Evolutionary conservation across 169 alveolate species (phyloP).

Genomic region (Ichthyophthirius multifiliis): DNA sequence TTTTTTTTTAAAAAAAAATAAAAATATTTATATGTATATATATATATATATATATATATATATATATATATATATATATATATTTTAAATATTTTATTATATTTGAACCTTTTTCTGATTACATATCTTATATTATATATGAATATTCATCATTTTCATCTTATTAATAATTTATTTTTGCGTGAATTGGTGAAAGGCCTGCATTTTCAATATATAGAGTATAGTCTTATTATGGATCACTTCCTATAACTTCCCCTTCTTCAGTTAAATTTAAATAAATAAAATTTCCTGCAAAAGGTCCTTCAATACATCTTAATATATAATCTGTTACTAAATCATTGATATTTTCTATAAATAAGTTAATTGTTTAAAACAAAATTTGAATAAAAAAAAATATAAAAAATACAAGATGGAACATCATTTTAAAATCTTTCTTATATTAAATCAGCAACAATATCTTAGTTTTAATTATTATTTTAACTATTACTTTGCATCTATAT

Average conservation of each 20-base stretch:
- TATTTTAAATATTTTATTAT: no score
- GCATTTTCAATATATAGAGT: constrained; percentile 13
- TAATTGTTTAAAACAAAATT: no score
- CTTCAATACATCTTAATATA: constrained; percentile 33
- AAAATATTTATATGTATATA: background rate
- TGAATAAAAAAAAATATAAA: no score
- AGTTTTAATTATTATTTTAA: no score
- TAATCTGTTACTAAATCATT: constrained; percentile 34
- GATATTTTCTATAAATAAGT: background rate
- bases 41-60: background rate
- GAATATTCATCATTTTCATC: background rate
- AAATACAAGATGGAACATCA: no score
- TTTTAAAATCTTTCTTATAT: no score
- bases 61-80: background rate
- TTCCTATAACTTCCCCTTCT: constrained; percentile 33
- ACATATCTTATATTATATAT: background rate
- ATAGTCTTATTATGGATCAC: background rate
- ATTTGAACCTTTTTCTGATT: background rate
- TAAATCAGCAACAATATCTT: no score
- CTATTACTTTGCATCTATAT: no score
- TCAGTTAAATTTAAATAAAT: constrained; percentile 26
- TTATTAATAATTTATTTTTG: background rate
- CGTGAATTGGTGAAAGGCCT: background rate
- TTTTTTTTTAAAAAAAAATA: no score
- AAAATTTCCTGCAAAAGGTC: constrained; percentile 36